Conservation (phyloP, 2,329 filamentous ascomycete species). For the Xylariaceae sp. region DNA sequence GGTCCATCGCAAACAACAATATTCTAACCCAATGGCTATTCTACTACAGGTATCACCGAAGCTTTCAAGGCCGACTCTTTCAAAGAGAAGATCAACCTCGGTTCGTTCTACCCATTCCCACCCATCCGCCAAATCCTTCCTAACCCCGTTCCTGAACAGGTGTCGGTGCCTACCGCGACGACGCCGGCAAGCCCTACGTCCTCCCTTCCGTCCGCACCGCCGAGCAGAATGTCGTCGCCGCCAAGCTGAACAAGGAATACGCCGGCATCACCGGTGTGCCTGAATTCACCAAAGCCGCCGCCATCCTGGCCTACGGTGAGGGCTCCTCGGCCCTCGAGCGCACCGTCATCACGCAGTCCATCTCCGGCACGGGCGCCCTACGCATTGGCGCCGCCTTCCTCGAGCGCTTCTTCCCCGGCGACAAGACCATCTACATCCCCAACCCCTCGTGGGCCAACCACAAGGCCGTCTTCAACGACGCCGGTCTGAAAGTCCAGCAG, state of each 20-base stretch:
- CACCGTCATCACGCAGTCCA: conserved; percentile 91
- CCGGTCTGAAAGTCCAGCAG: conserved; percentile 84
- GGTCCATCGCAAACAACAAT: too few relatives aligned
- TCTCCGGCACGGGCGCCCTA: conserved; percentile 94
- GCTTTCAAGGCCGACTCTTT: conserved; percentile 97
- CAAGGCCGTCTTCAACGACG: conserved; percentile 91
- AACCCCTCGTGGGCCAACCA: conserved; percentile 98
- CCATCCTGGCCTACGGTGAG: conserved; percentile 82
- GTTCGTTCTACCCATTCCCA: conserved; percentile 42
- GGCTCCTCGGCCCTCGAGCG: conserved; percentile 73
- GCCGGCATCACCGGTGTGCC: conserved; percentile 95
- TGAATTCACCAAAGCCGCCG: conserved; percentile 88
- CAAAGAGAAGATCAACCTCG: conserved; percentile 95
- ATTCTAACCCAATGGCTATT: conserved; percentile 18
- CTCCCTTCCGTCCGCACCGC: conserved; percentile 88
- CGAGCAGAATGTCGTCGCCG: conserved; percentile 78
- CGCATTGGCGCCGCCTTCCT: conserved; percentile 94
- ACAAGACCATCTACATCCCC: conserved; percentile 95
- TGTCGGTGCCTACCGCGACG: conserved; percentile 97
- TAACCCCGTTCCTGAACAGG: conserved; percentile 43
- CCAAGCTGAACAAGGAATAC: conserved; percentile 91
- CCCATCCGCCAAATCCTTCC: conserved; percentile 15
- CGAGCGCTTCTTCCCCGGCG: conserved; percentile 81
- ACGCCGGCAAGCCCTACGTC: conserved; percentile 96
- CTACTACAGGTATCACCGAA: conserved; percentile 79